A percentile compares a stretch with the other conserved stretches of the same genome.
Evolutionary conservation across 306 rosid genomes (phyloP).

Genomic region (Trichosanthes cucumerina): DNA sequence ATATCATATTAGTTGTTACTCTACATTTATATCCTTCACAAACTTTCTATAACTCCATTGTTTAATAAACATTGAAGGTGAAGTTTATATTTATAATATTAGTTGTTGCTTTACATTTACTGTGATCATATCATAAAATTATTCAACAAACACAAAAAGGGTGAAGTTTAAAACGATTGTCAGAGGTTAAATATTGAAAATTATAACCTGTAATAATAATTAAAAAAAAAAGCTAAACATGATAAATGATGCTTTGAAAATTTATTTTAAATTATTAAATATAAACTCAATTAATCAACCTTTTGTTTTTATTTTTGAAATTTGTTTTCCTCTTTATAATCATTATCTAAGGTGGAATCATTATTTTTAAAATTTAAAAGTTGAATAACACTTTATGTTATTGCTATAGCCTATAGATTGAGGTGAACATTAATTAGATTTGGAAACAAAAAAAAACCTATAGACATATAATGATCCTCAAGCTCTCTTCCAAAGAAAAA

Average conservation of each 20-base stretch:
- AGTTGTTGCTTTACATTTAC: too few relatives aligned
- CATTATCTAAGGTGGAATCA: not conserved
- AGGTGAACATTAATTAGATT: not conserved
- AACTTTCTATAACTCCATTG: too few relatives aligned
- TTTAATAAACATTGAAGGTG: too few relatives aligned
- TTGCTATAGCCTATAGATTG: not conserved
- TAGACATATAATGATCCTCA: too few relatives aligned
- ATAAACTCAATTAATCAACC: not conserved
- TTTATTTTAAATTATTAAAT: not conserved
- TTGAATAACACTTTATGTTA: not conserved
- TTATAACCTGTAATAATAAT: too few relatives aligned
- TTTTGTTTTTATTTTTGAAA: not conserved
- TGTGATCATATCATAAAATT: too few relatives aligned
- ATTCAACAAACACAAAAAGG: too few relatives aligned
- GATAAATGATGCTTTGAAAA: not conserved
- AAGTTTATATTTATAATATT: too few relatives aligned
- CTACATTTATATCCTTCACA: not conserved
- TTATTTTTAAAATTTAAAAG: not conserved
- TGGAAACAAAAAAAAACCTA: too few relatives aligned
- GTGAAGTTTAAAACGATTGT: not conserved
- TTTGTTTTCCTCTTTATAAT: not conserved
- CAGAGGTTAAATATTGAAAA: not conserved
- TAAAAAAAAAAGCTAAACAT: too few relatives aligned
- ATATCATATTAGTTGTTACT: too few relatives aligned
- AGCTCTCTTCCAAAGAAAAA: too few relatives aligned